phyloP scores from a whole-genome alignment of 2,329 filamentous ascomycete genomes.

The Epichloe hybrida region DNA sequence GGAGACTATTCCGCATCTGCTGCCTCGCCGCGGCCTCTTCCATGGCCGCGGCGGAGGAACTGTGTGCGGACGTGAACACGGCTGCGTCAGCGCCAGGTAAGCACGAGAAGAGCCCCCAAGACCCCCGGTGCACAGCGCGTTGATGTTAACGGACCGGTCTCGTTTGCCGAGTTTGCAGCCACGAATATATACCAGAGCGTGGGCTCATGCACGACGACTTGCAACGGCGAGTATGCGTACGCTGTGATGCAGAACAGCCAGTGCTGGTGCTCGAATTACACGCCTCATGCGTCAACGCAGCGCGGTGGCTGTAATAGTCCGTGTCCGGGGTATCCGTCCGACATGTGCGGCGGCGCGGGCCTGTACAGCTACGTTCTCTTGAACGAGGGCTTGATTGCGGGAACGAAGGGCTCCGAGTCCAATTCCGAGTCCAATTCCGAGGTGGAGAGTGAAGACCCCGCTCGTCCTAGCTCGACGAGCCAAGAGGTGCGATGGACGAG shows the following conservation, averaged over 20 bases:
- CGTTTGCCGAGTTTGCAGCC: neutral
- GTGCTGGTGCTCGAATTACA: conserved; percentile 5
- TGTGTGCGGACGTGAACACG: neutral
- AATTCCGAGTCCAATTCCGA: neutral
- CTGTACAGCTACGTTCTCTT: conserved; percentile 3
- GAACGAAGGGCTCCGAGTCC: neutral
- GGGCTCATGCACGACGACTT: conserved; percentile 1
- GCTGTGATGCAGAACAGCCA: conserved; percentile 1
- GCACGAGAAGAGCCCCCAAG: too few species aligned
- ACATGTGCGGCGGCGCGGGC: conserved; percentile 1
- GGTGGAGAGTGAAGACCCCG: too few species aligned
- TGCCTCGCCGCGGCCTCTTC: neutral
- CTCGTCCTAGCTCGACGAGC: neutral
- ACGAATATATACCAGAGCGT: conserved; percentile 2
- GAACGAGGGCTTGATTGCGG: neutral
- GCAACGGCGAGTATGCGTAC: conserved; percentile 1
- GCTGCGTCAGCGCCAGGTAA: neutral
- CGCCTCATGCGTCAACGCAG: neutral
- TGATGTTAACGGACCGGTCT: too few species aligned
- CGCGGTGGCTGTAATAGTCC: neutral
- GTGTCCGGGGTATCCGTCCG: conserved; percentile 4
- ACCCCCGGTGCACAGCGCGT: too few species aligned
- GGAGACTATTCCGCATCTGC: neutral
- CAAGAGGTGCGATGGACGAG: neutral
- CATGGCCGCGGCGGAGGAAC: neutral